Conservation (phyloP, 495 filamentous ascomycete species). For the Stereocaulon alpinum region DNA sequence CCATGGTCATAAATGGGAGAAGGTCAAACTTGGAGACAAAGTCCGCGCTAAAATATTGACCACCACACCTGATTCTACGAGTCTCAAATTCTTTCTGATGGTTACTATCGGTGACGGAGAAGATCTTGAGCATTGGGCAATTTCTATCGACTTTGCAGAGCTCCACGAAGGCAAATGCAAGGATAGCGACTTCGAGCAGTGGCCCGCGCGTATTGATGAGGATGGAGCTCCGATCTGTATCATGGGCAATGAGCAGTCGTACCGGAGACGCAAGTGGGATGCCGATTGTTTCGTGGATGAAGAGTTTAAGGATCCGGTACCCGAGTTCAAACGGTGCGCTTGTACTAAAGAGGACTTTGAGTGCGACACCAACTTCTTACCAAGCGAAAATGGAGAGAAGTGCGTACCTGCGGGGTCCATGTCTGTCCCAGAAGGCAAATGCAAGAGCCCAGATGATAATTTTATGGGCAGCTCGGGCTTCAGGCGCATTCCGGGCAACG, state of each 20-base stretch:
- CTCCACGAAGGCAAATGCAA: conserved; percentile 75
- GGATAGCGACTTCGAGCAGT: conserved; percentile 71
- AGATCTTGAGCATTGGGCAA: conserved; percentile 42
- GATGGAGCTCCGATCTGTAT: conserved; percentile 74
- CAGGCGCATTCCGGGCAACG: conserved; percentile 84
- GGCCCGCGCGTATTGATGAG: conserved; percentile 72
- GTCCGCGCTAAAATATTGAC: conserved; percentile 60
- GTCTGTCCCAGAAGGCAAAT: conserved; percentile 46
- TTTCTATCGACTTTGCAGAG: conserved; percentile 70
- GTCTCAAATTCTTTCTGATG: conserved; percentile 74
- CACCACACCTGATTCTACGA: conserved; percentile 82
- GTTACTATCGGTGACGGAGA: conserved; percentile 37
- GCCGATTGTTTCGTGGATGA: conserved; percentile 81
- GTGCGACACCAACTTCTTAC: conserved; percentile 82
- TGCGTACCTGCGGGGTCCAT: conserved; percentile 52
- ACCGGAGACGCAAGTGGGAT: conserved; percentile 67
- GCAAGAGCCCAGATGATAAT: conserved; percentile 53
- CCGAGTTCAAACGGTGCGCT: conserved; percentile 57
- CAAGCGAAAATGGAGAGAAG: conserved; percentile 47
- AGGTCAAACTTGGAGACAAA: conserved; percentile 48
- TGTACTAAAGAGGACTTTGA: conserved; percentile 82
- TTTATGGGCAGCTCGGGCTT: conserved; percentile 83
- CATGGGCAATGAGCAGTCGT: conserved; percentile 90
- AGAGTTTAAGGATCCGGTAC: conserved; percentile 63
- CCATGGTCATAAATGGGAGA: conserved; percentile 73